Evolutionary conservation across 2,329 filamentous ascomycete species (phyloP), one percentile per base, ranked within the genome.

Genomic region (Paracoccidioides brasiliensis): DNA sequence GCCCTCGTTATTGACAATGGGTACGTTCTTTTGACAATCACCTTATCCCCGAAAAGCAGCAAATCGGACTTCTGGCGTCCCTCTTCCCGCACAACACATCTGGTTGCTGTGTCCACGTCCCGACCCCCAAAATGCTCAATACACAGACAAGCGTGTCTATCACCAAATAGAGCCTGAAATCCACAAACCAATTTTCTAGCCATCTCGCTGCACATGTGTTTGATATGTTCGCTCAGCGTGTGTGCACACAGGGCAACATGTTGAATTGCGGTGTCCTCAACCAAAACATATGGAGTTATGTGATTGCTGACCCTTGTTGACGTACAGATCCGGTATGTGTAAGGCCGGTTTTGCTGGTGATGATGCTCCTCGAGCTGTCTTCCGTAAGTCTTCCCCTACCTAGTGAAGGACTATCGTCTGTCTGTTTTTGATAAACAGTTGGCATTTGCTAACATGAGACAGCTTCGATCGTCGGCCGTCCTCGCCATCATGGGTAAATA

Each of bases 1-100:
- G 93, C 93, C 78, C 90, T 98, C 88, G 93, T 98, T 79, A 97
- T 98, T 81, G 93, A 98, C 90, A 98, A 98, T 97, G 93, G 93
- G 93, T 98, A 91, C 88, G 90, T 80, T 66, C 66, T 60, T 59
- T 63, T 58, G 46, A 53, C 22, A 22, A 22, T 22, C 22, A 22
- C 22, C 22, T 22, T 22, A 22, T 22, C 22, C 22, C 2, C 22
- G 22, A 22, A 22, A 22, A 22, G 22, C 22, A 22, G 22, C 22
- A 22, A 22, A 22, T 22, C 22, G 22, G 22, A 22, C 22, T 22
- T 1, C 22, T 22, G 2, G 22, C 22, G 22, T 60, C 60, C 57
- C 57, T 49, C 55, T 59, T 22, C 14, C 42, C 15, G 10, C 43
- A 22, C 22, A 22, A 22, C 22, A 22, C 22, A 8, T 9, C 9